phyloP scores from a whole-genome alignment of 108 stramenopile species.

The Conticribra guillardii region DNA sequence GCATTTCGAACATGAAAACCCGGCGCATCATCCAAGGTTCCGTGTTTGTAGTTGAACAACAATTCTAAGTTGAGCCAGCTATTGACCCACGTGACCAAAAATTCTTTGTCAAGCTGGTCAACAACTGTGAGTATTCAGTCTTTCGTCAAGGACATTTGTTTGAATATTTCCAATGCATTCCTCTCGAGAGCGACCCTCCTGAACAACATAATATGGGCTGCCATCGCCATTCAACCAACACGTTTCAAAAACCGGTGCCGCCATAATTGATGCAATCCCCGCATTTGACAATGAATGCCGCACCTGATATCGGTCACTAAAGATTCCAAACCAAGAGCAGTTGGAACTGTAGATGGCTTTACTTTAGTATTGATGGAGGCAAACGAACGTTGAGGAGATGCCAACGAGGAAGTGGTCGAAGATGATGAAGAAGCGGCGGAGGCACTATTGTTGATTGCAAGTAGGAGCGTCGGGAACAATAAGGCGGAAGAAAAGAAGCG shows the following conservation, averaged over 20 bases:
- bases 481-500: background rate
- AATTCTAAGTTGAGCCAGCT: no score
- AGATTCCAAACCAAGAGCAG: conserved; percentile 8
- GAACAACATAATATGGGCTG: no score
- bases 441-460: conserved; percentile 15
- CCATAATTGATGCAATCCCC: background rate
- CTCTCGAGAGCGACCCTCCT: no score
- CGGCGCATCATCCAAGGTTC: no score
- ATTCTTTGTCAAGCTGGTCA: no score
- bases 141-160: no score
- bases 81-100: no score
- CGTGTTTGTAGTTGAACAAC: no score
- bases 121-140: no score
- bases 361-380: conserved; percentile 31
- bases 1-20: no score
- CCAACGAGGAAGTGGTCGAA: conserved; percentile 6
- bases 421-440: conserved; percentile 5
- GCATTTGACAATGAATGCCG: background rate
- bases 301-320: background rate
- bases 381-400: conserved; percentile 23
- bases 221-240: no score
- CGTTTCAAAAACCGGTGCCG: background rate
- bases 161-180: no score
- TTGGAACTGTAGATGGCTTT: conserved; percentile 9
- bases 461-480: conserved; percentile 4